Percentiles rank a stretch among this genome's conserved stretches.
Conservation (phyloP, 2,329 filamentous ascomycete species). For the Diaporthe nobilis region DNA sequence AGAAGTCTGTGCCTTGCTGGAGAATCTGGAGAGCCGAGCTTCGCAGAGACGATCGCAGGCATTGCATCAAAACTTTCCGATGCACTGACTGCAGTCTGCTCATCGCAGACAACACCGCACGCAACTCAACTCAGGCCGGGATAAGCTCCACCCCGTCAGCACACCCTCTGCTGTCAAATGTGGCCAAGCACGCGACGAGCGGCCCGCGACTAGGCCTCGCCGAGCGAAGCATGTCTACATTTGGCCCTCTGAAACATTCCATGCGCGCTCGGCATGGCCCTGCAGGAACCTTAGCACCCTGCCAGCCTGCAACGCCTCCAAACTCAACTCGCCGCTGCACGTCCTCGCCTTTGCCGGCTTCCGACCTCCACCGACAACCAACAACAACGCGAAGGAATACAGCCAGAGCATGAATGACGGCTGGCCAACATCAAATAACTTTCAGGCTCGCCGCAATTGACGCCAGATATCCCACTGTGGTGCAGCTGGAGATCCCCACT, state of each 20-base stretch:
- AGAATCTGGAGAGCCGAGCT: background rate
- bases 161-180: background rate
- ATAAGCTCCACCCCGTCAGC: background rate
- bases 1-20: constrained; percentile 15
- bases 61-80: constrained; percentile 4
- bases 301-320: background rate
- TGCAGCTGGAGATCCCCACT: background rate
- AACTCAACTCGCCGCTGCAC: background rate
- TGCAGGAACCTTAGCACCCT: constrained; percentile 9
- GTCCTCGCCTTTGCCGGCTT: constrained; percentile 13
- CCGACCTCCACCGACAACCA: background rate
- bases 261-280: background rate
- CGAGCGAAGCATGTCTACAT: constrained; percentile 4
- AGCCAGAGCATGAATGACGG: background rate
- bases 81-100: constrained; percentile 2
- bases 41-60: background rate
- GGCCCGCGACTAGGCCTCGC: background rate
- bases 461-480: constrained; percentile 8
- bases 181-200: background rate
- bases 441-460: constrained; percentile 18
- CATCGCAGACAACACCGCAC: background rate
- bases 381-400: background rate
- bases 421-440: background rate
- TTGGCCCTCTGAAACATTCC: constrained; percentile 30
- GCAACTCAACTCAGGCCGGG: background rate